Conservation (phyloP, 1,284 basidiomycete species). For the Afroboletus lepidellus region DNA sequence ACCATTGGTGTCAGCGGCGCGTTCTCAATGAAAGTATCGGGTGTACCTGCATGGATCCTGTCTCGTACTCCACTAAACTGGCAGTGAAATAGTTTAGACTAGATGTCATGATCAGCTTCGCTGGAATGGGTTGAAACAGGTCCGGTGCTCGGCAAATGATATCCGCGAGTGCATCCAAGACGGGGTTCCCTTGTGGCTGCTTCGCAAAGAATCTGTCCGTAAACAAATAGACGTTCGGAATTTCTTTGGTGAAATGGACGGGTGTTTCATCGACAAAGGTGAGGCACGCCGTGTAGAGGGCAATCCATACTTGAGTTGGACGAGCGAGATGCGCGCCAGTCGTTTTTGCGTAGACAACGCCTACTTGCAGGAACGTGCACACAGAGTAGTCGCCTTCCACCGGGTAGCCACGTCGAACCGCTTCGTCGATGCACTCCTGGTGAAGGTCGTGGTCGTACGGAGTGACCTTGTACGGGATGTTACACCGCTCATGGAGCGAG, state of each 20-base stretch:
- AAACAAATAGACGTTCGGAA: constrained; percentile 26
- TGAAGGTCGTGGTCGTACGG: constrained; percentile 15
- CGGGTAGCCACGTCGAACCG: constrained; percentile 16
- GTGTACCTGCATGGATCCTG: constrained; percentile 15
- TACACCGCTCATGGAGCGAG: constrained; percentile 20
- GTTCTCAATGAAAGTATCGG: not conserved
- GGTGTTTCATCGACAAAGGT: constrained; percentile 34
- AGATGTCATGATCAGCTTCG: not conserved
- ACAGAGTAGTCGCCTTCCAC: constrained; percentile 15
- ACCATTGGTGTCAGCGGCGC: not conserved
- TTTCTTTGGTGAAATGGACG: constrained; percentile 11
- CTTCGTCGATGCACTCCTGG: constrained; percentile 20
- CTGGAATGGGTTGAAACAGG: not conserved
- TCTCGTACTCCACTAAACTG: constrained; percentile 27
- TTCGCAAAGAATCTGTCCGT: constrained; percentile 18
- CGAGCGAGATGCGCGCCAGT: constrained; percentile 15
- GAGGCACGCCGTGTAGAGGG: constrained; percentile 32
- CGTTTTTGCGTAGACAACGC: constrained; percentile 20
- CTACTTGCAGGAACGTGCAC: constrained; percentile 14
- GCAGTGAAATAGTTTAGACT: constrained; percentile 24
- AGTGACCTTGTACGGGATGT: constrained; percentile 15
- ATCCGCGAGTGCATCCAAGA: not conserved
- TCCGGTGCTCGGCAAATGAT: not conserved
- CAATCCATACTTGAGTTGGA: constrained; percentile 26
- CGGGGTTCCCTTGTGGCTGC: not conserved